A percentile compares a stretch with the other conserved stretches of the same genome.
phyloP scores from a whole-genome alignment of 2,329 filamentous ascomycete genomes.

The Aureobasidium melanogenum region DNA sequence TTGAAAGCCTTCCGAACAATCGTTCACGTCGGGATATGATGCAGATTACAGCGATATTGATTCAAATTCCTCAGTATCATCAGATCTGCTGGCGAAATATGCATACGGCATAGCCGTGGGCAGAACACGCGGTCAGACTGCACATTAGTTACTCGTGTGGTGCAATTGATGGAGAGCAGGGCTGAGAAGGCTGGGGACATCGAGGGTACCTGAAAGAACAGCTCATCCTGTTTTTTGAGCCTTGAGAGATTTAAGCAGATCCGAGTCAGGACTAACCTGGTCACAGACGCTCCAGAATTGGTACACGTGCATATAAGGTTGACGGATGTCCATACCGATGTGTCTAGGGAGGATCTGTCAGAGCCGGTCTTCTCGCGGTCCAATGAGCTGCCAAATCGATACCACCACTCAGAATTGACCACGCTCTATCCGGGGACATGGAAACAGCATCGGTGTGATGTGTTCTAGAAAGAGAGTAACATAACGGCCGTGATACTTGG shows the following conservation, averaged over 20 bases:
- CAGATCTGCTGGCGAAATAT: no score
- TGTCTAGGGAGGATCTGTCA: not conserved
- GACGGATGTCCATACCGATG: not conserved
- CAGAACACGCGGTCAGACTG: not conserved
- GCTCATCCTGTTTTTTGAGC: not conserved
- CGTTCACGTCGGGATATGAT: not conserved
- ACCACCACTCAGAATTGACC: not conserved
- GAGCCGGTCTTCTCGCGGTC: not conserved
- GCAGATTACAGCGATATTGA: not conserved
- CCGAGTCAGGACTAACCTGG: not conserved
- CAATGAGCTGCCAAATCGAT: not conserved
- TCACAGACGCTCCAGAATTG: not conserved
- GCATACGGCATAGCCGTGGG: not conserved
- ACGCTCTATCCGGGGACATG: not conserved
- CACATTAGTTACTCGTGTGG: no score
- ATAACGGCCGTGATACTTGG: not conserved
- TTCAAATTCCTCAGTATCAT: not conserved
- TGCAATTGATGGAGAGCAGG: not conserved
- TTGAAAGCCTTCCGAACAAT: no score
- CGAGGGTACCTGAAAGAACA: not conserved
- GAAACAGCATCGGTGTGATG: not conserved
- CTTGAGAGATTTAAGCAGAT: not conserved
- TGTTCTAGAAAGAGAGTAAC: not conserved
- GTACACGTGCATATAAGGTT: constrained; percentile 4
- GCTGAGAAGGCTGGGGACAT: not conserved